phyloP scores from a whole-genome alignment of 1,284 basidiomycete genomes.

The Fomitopsis betulina region DNA sequence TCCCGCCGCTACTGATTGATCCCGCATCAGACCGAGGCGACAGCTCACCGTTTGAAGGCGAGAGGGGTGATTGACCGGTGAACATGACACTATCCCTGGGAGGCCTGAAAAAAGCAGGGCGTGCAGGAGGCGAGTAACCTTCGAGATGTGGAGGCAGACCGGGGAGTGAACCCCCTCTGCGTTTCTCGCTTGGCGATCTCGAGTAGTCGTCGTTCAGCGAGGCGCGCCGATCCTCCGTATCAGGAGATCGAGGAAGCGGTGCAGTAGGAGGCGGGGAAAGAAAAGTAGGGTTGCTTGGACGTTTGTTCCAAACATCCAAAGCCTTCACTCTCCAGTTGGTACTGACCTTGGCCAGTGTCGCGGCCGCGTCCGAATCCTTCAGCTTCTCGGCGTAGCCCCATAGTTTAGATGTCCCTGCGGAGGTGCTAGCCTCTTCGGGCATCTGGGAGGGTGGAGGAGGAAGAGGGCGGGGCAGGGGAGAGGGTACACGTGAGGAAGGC shows the following conservation, averaged over 20 bases:
- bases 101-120: constrained; percentile 53
- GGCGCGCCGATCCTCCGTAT: constrained; percentile 14
- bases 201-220: constrained; percentile 15
- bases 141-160: constrained; percentile 31
- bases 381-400: constrained; percentile 72
- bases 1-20: constrained; percentile 16
- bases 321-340: constrained; percentile 70
- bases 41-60: constrained; percentile 37
- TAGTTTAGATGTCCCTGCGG: constrained; percentile 30
- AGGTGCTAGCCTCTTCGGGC: constrained; percentile 12
- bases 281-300: constrained; percentile 12
- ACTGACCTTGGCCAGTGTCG: constrained; percentile 64
- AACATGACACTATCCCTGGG: constrained; percentile 51
- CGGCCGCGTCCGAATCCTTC: constrained; percentile 66
- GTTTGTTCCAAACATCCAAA: constrained; percentile 30
- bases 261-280: constrained; percentile 13
- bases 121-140: constrained; percentile 48
- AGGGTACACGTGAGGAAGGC: constrained; percentile 24
- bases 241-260: constrained; percentile 7
- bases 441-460: constrained; percentile 13
- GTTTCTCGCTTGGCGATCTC: constrained; percentile 13
- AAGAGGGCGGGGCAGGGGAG: constrained; percentile 7
- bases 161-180: constrained; percentile 40
- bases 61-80: constrained; percentile 28
- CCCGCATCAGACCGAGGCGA: constrained; percentile 33